Evolutionary conservation across 768 basidiomycete species (phyloP), one percentile per base, ranked within the genome.

Genomic region (Collybia mongolica): DNA sequence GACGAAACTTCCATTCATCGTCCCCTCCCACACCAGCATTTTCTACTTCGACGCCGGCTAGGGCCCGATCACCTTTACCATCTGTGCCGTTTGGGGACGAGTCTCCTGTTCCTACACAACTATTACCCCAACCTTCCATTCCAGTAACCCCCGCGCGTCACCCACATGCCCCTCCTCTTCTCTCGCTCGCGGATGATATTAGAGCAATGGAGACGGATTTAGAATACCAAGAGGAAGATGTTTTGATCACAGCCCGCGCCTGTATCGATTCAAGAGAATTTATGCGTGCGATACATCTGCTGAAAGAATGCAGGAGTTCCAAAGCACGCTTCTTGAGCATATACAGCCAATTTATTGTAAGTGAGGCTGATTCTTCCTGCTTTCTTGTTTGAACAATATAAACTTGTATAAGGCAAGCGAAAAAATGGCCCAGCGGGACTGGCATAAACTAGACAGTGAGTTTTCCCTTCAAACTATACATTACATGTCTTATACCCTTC

Each of bases 301-400:
- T 98, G 43, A 73, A 72, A 45, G 72, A 74, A 6, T 90, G 89
- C 59, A 79, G 66, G 57, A 88, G 90, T 56, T 65, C 81, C 20
- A 88, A 88, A 63, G 86, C 86, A 6, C 75, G 72, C 20, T 99
- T 97, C 66, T 57, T 98, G 54, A 76, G 79, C 40, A 65, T 85
- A 17, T 98, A 99, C 65, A 80, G 89, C 58, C 81, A 80, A 54
- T 98, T 87, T 65, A 73, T 99, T 65, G 97, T 97, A 65, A 75
- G 87, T 76, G 19, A 17, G 29, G 15, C 22, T 24, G 45, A 43
- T 49, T 39, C 14, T 53, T 46, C 48, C 39, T 35, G 43, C 37
- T 20, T 48, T 17, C 23, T 42, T 15, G 17, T 46, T 6, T 32
- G 20, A 28, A 11, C 36, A 35, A 24, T 28, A 40, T 32, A 22